Percentiles rank a stretch among this genome's conserved stretches.
These are phyloP conservation scores for Plantago coronopus DNA, from an alignment of 305 asterid species.

Conservation along the genomic window DNA sequence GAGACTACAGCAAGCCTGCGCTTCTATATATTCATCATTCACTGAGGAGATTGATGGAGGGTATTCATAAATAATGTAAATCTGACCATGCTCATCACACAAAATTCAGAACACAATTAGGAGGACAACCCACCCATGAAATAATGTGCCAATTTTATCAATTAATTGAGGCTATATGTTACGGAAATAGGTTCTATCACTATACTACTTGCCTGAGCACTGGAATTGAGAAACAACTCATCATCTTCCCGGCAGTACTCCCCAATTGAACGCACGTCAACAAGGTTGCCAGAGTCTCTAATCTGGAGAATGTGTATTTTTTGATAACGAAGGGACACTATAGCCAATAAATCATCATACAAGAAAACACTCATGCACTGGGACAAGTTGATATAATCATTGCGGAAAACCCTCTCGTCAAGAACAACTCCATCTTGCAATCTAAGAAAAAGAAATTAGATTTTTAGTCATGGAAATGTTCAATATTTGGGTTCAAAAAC, in stretches of 20 bases:
- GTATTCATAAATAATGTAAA: too few relatives aligned
- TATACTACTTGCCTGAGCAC: conserved; percentile 76
- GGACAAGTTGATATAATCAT: conserved; percentile 86
- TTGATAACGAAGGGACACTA: conserved; percentile 89
- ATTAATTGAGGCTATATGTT: conserved; percentile 31
- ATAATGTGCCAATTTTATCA: conserved; percentile 14
- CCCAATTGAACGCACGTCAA: conserved; percentile 76
- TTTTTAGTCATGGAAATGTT: conserved; percentile 6
- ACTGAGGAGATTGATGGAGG: too few relatives aligned
- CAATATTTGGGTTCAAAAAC: too few relatives aligned
- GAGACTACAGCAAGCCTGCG: too few relatives aligned
- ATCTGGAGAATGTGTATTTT: conserved; percentile 91
- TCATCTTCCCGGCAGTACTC: conserved; percentile 92
- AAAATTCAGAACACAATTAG: too few relatives aligned
- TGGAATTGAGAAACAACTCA: conserved; percentile 82
- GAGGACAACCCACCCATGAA: neutral
- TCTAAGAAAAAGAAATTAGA: conserved; percentile 33
- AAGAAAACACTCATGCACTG: conserved; percentile 84
- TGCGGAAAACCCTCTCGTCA: conserved; percentile 75
- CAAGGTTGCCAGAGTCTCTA: conserved; percentile 89
- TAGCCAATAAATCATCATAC: conserved; percentile 90
- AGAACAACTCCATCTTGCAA: conserved; percentile 86
- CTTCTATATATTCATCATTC: too few relatives aligned
- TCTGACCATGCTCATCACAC: too few relatives aligned
- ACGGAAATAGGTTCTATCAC: too few relatives aligned